Percentiles rank a stretch among this genome's conserved stretches.
Evolutionary conservation across 306 rosid species (phyloP).

Genomic region (Quercus rubra): DNA sequence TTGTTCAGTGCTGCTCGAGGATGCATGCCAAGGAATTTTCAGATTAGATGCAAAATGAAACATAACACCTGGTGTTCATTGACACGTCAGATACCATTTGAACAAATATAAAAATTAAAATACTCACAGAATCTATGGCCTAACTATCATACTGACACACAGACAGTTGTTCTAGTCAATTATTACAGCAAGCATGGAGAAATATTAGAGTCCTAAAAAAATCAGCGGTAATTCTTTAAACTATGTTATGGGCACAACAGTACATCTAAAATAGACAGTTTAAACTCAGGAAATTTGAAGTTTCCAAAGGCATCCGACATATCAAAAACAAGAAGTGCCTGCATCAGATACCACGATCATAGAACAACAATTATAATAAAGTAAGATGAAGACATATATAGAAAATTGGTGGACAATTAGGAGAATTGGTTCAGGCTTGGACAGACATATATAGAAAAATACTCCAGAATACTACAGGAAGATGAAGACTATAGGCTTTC

Average conservation of each 20-base stretch:
- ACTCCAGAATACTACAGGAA: background rate
- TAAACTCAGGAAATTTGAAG: background rate
- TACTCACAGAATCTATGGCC: no score
- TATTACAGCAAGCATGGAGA: background rate
- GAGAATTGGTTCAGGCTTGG: background rate
- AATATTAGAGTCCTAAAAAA: background rate
- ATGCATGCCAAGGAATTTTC: background rate
- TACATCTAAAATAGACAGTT: background rate
- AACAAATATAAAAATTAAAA: no score
- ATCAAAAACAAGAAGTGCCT: background rate
- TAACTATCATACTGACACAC: background rate
- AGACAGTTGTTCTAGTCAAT: background rate
- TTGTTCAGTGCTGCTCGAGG: background rate
- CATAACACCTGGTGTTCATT: background rate
- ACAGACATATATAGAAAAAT: background rate
- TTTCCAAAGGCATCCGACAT: background rate
- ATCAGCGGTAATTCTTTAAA: background rate
- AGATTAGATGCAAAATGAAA: background rate
- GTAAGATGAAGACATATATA: no score
- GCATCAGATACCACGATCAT: background rate
- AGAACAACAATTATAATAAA: background rate
- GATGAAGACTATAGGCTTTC: conserved; percentile 6
- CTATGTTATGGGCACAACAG: background rate
- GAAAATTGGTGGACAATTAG: conserved; percentile 13
- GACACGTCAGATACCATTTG: background rate